phyloP scores from a whole-genome alignment of 129 eudicot species.

The Helianthus annuus region HanXRQr2.0-SUNRISE NC_035436.2:185138955-185139454 shows the following conservation, averaged over 20 bases:
- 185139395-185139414: constrained; percentile 1
- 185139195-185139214: constrained; percentile 78
- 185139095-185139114: constrained; percentile 71
- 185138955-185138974: constrained; percentile 50
- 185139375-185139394: background rate
- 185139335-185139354: background rate
- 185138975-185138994: constrained; percentile 50
- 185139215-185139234: constrained; percentile 74
- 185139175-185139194: constrained; percentile 53
- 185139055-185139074: constrained; percentile 66
- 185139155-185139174: constrained; percentile 86
- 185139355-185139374: background rate
- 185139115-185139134: constrained; percentile 45
- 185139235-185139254: constrained; percentile 59
- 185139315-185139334: constrained; percentile 4
- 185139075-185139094: constrained; percentile 67
- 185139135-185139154: constrained; percentile 60
- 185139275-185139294: constrained; percentile 32
- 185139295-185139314: no score
- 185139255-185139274: constrained; percentile 81
- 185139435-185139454: no score
- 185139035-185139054: constrained; percentile 76
- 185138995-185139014: constrained; percentile 50
- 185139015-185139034: constrained; percentile 51
- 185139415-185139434: background rate